Conservation (phyloP, 768 basidiomycete species). For the Gautieria morchelliformis region DNA sequence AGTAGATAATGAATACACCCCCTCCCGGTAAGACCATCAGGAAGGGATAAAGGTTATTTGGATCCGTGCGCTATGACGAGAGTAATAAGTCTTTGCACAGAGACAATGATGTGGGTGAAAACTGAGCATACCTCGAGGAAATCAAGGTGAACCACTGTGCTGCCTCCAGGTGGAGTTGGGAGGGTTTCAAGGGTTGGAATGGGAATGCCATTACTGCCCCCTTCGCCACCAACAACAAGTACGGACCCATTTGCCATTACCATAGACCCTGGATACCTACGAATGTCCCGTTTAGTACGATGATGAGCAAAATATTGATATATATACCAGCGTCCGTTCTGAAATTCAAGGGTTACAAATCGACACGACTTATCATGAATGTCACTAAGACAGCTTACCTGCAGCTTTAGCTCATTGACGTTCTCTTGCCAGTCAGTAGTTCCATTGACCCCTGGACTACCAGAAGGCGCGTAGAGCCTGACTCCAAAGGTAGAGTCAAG, state of each 20-base stretch:
- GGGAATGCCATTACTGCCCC: conserved; percentile 55
- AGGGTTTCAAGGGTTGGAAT: conserved; percentile 65
- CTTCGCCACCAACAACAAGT: conserved; percentile 67
- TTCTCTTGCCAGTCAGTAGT: conserved; percentile 81
- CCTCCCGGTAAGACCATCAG: conserved; percentile 61
- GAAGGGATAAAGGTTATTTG: conserved; percentile 76
- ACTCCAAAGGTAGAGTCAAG: conserved; percentile 62
- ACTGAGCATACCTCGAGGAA: conserved; percentile 31
- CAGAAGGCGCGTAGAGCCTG: conserved; percentile 64
- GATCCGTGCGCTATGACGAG: conserved; percentile 47
- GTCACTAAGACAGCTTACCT: conserved; percentile 30
- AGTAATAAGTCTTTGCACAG: neutral
- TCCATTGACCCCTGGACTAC: conserved; percentile 54
- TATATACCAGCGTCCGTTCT: conserved; percentile 51
- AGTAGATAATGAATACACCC: conserved; percentile 67
- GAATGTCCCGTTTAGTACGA: neutral
- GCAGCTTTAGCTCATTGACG: conserved; percentile 42
- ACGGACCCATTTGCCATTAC: conserved; percentile 67
- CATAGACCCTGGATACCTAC: conserved; percentile 44
- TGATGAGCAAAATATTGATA: neutral
- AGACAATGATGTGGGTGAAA: neutral
- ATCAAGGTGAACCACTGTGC: conserved; percentile 50
- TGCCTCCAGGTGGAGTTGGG: conserved; percentile 55
- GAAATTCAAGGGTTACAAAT: neutral
- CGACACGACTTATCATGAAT: neutral